Conservation (phyloP, 2,329 filamentous ascomycete genomes). For the Monilinia fructicola region DNA sequence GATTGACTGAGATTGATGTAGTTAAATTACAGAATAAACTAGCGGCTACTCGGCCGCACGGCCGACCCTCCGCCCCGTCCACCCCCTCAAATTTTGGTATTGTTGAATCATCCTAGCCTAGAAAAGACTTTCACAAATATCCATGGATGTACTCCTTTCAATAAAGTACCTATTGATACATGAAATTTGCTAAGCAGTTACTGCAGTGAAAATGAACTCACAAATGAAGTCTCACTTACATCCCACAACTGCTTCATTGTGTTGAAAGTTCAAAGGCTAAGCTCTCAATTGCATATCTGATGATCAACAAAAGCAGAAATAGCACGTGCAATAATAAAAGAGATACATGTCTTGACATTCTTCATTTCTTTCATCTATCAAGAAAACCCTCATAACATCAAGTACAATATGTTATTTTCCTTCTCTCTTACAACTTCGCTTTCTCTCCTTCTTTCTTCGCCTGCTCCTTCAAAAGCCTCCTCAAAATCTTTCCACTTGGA, state of each 20-base stretch:
- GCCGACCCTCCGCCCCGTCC: neutral
- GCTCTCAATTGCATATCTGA: too few species aligned
- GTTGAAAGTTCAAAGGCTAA: too few species aligned
- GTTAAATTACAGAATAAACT: neutral
- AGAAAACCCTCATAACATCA: neutral
- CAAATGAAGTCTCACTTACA: too few species aligned
- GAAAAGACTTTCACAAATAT: too few species aligned
- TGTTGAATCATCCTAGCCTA: too few species aligned
- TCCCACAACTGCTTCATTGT: too few species aligned
- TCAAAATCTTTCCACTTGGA: slow-evolving; percentile 53
- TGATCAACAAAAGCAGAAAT: too few species aligned
- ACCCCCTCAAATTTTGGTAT: neutral
- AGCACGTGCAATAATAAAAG: too few species aligned
- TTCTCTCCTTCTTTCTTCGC: slow-evolving; percentile 33
- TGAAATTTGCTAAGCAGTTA: neutral
- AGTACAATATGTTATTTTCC: neutral
- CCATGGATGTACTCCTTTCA: too few species aligned
- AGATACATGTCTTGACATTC: neutral
- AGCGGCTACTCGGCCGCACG: slow-evolving; percentile 7
- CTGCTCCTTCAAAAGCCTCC: slow-evolving; percentile 48
- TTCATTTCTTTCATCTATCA: neutral
- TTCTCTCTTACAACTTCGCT: slow-evolving; percentile 26
- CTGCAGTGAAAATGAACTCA: too few species aligned
- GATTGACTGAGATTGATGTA: neutral
- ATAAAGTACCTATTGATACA: neutral